Conservation (phyloP, 75 land plant genomes). For the Cupressus sempervirens region DNA sequence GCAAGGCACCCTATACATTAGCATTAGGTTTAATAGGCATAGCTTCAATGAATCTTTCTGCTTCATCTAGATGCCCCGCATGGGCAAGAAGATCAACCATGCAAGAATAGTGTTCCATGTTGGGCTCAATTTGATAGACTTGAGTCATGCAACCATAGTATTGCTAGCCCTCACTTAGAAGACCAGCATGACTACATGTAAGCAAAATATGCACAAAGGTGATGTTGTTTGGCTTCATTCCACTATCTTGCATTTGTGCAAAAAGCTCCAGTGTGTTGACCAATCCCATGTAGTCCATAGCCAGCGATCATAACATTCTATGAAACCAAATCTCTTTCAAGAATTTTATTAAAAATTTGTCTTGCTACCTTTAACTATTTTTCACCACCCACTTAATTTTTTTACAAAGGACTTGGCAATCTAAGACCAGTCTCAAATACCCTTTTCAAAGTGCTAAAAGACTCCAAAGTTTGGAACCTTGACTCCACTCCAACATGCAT, state of each 20-base stretch:
- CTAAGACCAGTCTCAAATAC: no score
- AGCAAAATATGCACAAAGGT: constrained; percentile 11
- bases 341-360: constrained; percentile 13
- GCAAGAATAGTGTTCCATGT: constrained; percentile 10
- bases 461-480: no score
- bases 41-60: not conserved
- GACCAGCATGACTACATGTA: constrained; percentile 18
- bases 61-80: constrained; percentile 16
- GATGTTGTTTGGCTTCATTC: constrained; percentile 12
- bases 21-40: constrained; percentile 2
- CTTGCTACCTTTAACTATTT: constrained; percentile 15
- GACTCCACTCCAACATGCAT: no score
- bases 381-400: no score
- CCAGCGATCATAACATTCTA: constrained; percentile 20
- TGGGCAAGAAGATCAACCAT: constrained; percentile 7
- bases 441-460: no score
- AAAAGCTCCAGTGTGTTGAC: constrained; percentile 14
- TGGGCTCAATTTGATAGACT: constrained; percentile 1
- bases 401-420: no score
- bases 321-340: constrained; percentile 12
- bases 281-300: constrained; percentile 10
- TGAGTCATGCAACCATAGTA: constrained; percentile 9
- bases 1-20: constrained; percentile 13
- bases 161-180: constrained; percentile 11
- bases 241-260: constrained; percentile 17